Conservation (phyloP, 2,329 filamentous ascomycete genomes). For the Fusarium tjaetaba region DNA sequence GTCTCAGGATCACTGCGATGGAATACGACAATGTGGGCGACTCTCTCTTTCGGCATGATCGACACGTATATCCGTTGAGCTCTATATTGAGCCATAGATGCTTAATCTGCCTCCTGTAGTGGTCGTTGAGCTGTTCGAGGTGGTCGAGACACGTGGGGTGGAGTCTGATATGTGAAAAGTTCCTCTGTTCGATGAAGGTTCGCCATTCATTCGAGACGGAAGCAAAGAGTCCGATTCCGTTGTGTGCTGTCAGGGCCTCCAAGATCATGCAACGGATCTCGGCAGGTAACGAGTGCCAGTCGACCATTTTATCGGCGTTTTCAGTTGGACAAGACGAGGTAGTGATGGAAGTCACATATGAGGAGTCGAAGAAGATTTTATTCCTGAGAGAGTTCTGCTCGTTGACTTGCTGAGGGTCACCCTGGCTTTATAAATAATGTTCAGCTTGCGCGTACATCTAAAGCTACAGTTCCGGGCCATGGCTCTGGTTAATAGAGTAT, state of each 20-base stretch:
- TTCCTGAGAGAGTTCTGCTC: not conserved
- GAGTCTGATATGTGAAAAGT: constrained; percentile 1
- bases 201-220: constrained; percentile 17
- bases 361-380: too few relatives aligned
- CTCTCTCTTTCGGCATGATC: not conserved
- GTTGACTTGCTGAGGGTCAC: too few relatives aligned
- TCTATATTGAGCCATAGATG: constrained; percentile 32
- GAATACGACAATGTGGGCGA: not conserved
- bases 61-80: constrained; percentile 16
- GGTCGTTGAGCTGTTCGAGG: not conserved
- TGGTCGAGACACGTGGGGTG: not conserved
- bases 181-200: not conserved
- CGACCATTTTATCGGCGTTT: not conserved
- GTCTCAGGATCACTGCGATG: not conserved
- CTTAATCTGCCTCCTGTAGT: not conserved
- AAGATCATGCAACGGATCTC: constrained; percentile 18
- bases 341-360: too few relatives aligned
- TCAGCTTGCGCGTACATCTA: not conserved
- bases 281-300: constrained; percentile 1
- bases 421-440: not conserved
- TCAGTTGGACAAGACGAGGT: too few relatives aligned
- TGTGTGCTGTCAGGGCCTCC: not conserved
- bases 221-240: not conserved
- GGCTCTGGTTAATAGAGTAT: not conserved
- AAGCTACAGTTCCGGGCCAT: not conserved